Base-by-base conservation (phyloP, 2,329 filamentous ascomycete genomes). In the Botrytis pseudocinerea region DNA sequence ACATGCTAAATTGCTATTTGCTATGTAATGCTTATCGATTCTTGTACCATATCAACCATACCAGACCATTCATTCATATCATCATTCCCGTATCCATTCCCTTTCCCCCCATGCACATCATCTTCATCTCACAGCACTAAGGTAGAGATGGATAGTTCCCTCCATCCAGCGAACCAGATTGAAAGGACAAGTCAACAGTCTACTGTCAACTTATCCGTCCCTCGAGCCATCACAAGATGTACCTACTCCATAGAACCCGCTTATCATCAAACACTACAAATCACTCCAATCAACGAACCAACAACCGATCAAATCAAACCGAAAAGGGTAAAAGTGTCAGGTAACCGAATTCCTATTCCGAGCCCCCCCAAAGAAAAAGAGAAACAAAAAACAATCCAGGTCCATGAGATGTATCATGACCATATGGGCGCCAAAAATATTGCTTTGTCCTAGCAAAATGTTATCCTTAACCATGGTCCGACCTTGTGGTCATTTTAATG, bases 401-500 rank as follows among this genome's bases (percentile, higher is more conserved):
- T 54, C 46, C n/a, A 28, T 66, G 64, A 54, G 25, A 66, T 14
- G n/a, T 66, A 16, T 54, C 64, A 66, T 66, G 64, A 40, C 46
- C 64, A 66, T 22, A 57, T 54, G 16, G 64, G 46, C 64, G 64
- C 64, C 64, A 40, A 54, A 66, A 66, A 35, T 25, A 66, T 66
- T 66, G 64, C 64, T 40, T 51, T 66, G 46, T 66, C 64, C 64
- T 40, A 66, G 64, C 64, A 54, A 66, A 66, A 66, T 66, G 46
- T 66, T 66, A 66, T 54, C 64, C 46, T 40, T 54, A 66, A 40
- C 64, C 64, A 54, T 66, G 64, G 54, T 54, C 64, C 64, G 64
- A 66, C 64, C 64, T 66, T 54, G 35, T 66, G 46, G 46, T 66
- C 64, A 66, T 66, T 66, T 66, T 54, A 54, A 66, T 66, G 64